Conservation (phyloP, 257 asterid species). For the Nicotiana tomentosiformis region DNA sequence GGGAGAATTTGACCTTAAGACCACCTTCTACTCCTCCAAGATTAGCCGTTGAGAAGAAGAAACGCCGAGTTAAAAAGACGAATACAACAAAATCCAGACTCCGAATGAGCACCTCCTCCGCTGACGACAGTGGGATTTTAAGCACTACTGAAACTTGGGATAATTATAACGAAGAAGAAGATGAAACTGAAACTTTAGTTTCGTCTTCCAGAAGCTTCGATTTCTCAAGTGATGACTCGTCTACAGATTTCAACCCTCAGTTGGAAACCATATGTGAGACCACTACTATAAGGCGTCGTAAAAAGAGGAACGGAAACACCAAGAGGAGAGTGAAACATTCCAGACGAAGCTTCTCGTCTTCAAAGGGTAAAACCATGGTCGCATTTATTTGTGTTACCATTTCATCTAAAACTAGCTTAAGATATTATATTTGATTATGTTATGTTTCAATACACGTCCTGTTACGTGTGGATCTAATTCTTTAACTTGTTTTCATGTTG, state of each 20-base stretch:
- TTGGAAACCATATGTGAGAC: conserved; percentile 26
- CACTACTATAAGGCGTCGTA: conserved; percentile 1
- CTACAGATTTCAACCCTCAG: conserved; percentile 28
- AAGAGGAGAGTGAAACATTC: conserved; percentile 15
- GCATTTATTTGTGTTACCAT: background rate
- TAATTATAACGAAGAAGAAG: conserved; percentile 6
- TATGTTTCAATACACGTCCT: too few species aligned
- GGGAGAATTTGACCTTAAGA: background rate
- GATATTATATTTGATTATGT: too few species aligned
- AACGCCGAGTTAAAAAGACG: conserved; percentile 30
- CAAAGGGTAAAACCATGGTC: background rate
- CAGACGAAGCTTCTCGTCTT: background rate
- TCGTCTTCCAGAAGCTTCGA: conserved; percentile 25
- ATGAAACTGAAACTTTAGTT: conserved; percentile 30
- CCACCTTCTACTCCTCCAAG: conserved; percentile 21
- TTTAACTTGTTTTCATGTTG: too few species aligned
- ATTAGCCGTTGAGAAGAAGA: background rate
- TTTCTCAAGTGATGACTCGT: conserved; percentile 24
- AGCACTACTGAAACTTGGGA: conserved; percentile 30
- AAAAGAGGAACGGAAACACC: conserved; percentile 10
- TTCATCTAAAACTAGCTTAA: background rate
- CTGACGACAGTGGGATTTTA: conserved; percentile 51
- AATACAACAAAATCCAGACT: conserved; percentile 14
- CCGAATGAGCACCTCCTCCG: conserved; percentile 52
- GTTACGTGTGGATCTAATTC: too few species aligned